Percentiles rank a stretch among this genome's conserved stretches.
Conservation (phyloP, 495 filamentous ascomycete genomes). For the Neurospora sp. region DNA sequence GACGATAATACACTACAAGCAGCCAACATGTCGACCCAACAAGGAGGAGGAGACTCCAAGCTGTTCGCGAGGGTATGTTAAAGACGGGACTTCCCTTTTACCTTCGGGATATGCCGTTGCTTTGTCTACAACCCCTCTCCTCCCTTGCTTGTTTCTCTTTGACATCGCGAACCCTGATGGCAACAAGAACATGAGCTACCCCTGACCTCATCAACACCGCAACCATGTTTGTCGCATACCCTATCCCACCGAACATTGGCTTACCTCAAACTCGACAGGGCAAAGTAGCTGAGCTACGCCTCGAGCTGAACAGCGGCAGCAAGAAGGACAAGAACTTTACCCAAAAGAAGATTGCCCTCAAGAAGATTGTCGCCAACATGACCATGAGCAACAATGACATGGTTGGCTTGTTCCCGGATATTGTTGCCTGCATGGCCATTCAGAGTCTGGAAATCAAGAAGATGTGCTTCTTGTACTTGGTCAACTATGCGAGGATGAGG, state of each 20-base stretch:
- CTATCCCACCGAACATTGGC: constrained; percentile 29
- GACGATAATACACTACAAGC: neutral
- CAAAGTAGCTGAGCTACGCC: constrained; percentile 95
- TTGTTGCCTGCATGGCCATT: constrained; percentile 89
- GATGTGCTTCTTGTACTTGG: constrained; percentile 98
- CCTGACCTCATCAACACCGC: constrained; percentile 2
- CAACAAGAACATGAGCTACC: constrained; percentile 16
- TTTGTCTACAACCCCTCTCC: neutral
- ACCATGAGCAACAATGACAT: constrained; percentile 99
- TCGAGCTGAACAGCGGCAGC: constrained; percentile 84
- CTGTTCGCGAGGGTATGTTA: constrained; percentile 86
- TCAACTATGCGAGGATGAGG: constrained; percentile 93
- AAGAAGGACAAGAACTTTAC: constrained; percentile 98
- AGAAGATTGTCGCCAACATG: constrained; percentile 99
- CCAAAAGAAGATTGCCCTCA: constrained; percentile 95
- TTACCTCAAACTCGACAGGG: constrained; percentile 54
- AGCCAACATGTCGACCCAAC: constrained; percentile 56
- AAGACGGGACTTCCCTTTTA: neutral
- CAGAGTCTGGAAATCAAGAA: constrained; percentile 98
- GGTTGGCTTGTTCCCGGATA: constrained; percentile 92
- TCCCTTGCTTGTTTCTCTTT: neutral
- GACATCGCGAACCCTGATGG: constrained; percentile 3
- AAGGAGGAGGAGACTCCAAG: constrained; percentile 87
- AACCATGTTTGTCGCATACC: constrained; percentile 41
- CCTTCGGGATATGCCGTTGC: neutral